phyloP scores from a whole-genome alignment of 371 early-diverging fungal species.

The Mortierella sp. region DNA sequence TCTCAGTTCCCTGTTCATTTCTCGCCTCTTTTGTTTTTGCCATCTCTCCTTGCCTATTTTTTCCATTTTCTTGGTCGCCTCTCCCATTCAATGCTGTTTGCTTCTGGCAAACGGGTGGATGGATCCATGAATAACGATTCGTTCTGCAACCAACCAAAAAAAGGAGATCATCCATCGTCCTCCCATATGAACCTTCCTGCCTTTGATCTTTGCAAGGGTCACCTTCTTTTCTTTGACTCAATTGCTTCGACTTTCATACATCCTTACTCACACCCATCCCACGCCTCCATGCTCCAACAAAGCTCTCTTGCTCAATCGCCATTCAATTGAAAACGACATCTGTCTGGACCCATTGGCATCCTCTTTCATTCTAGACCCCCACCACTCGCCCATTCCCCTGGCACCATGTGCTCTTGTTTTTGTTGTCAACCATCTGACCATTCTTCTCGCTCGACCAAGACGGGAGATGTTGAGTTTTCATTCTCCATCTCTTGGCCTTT shows the following conservation, averaged over 20 bases:
- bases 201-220: background rate
- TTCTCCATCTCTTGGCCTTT: background rate
- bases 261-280: background rate
- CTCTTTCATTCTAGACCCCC: background rate
- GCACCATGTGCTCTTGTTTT: background rate
- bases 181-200: background rate
- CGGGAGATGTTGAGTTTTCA: constrained; percentile 6
- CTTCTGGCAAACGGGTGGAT: background rate
- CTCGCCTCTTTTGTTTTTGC: background rate
- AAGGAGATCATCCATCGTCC: background rate
- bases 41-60: background rate
- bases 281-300: background rate
- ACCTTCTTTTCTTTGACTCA: background rate
- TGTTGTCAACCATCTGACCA: background rate
- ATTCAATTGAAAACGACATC: background rate
- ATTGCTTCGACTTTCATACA: background rate
- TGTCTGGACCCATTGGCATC: background rate
- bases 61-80: background rate
- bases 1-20: constrained; percentile 11
- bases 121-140: background rate
- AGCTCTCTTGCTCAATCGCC: background rate
- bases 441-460: background rate
- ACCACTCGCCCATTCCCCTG: background rate
- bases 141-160: background rate
- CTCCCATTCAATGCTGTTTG: background rate